Base-by-base conservation (phyloP, 1,139 yeast genomes). In the Yueomyces sp. region DNA sequence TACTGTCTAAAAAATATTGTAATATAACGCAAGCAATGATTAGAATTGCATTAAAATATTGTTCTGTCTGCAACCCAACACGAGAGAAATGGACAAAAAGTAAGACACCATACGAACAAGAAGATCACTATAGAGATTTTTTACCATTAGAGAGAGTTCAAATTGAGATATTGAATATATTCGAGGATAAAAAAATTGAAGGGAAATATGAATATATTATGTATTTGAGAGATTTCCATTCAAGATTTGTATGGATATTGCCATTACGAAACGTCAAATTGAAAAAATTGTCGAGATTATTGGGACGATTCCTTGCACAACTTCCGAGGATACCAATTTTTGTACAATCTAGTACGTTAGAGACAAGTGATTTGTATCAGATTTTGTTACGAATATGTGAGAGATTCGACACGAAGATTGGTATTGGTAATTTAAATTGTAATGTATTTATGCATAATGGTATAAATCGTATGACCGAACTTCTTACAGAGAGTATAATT, bases 111-210 rank as follows among this genome's bases (percentile, higher is more conserved):
- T 42, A 36, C 32, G 49, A 48, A 30, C 51, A 48, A 41, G 41
- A 47, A 8, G 50, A 55, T 43, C 44, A 52, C 6, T 49, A 50
- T 41, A 48, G 49, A 25, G 43, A 48, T 12, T 30, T 55, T 28
- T 32, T 57, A 40, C 60, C 62, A 1, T 45, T 58, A 27, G 65
- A 60, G 37, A 46, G 62, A 40, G 44, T 59, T 6, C 62, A 59
- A 38, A 38, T 61, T 11, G 63, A 60, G 43, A 44, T 57, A 2
- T 46, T 58, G 36, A 45, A 49, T 30, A 56, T 61, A 12, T 54
- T 57, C 46, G 48, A 47, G 6, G 48, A 44, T 28, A 46, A 48
- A 19, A 42, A 44, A 26, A 54, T 60, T 26, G 59, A 53, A 39
- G 54, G 52, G 4, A 53, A 46, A 37, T 59, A 52, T 42, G 46